Evolutionary conservation across 768 basidiomycete genomes (phyloP), one percentile per base, ranked within the genome.

Genomic region (Thelephora aurantiotincta): DNA sequence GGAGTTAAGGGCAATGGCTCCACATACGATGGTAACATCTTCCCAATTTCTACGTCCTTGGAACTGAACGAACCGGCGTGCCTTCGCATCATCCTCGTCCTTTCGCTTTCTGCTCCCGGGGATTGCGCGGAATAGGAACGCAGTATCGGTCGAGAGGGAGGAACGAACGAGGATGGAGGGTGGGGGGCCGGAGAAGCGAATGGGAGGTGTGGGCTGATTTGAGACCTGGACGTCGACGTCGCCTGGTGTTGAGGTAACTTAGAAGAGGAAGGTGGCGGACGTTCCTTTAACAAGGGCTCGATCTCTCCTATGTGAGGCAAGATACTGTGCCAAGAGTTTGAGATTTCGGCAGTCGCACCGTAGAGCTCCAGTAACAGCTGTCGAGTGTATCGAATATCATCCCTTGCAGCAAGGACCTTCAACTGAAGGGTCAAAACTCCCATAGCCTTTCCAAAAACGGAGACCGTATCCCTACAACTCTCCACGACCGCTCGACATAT

Each of bases 11-110:
- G 38, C 23, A 43, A 35, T 2, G 61, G 58, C 2, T 65, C 49
- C 41, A 78, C 73, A 52, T 75, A 75, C n/a, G 80, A 81, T 6
- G 86, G 82, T 44, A 87, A 60, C 47, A 75, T 69, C 63, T 81
- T 88, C 35, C 92, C 92, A 45, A 87, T 79, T 58, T 94, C 82
- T 5, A 94, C 84, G 59, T 96, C 92, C 58, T 89, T 85, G 20
- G 74, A 80, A 51, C 92, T 94, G 66, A 94, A 97, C 3, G 92
- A 94, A n/a, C 92, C 92, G 5, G 87, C 92, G 60, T 94, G 86
- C 34, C 92, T 72, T 38, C 91, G 72, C 19, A 77, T 72, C 44
- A 74, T 80, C 22, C 78, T 77, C 20, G 62, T 63, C 72, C 70
- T 48, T 63, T 71, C 49, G 56, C 60, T 20, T 52, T 50, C 52